These are phyloP conservation scores for Tylopilus rubrobrunneus DNA, from an alignment of 768 basidiomycete species.

Conservation along the genomic window DNA sequence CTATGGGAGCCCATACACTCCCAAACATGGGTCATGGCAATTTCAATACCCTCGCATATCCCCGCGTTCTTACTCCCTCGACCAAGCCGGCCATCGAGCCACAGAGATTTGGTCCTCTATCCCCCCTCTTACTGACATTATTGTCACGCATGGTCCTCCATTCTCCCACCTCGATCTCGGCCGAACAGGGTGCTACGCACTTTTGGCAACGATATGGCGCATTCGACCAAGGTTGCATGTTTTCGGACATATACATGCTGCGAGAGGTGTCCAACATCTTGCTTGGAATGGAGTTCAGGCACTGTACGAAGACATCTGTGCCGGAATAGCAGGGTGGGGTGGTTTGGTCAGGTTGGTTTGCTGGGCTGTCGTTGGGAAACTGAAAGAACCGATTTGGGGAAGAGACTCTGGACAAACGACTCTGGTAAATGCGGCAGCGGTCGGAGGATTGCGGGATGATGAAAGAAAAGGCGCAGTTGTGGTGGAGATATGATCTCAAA, in stretches of 20 bases:
- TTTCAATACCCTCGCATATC: constrained; percentile 10
- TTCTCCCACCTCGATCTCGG: constrained; percentile 3
- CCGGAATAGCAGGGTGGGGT: background rate
- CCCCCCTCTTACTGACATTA: background rate
- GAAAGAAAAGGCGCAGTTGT: constrained; percentile 5
- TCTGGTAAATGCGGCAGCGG: constrained; percentile 6
- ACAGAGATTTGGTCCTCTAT: constrained; percentile 1
- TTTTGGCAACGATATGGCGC: constrained; percentile 2
- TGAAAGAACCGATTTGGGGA: background rate
- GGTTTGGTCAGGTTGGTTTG: constrained; percentile 1
- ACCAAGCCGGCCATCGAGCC: background rate
- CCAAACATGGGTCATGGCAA: constrained; percentile 4
- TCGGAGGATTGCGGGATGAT: constrained; percentile 4
- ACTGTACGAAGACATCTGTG: constrained; percentile 7
- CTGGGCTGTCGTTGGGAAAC: background rate
- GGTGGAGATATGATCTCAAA: background rate
- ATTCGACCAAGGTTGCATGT: constrained; percentile 8
- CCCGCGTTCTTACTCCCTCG: background rate
- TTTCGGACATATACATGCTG: constrained; percentile 12
- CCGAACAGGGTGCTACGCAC: constrained; percentile 2
- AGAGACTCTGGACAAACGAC: background rate
- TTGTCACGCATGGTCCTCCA: constrained; percentile 3
- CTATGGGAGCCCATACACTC: constrained; percentile 10
- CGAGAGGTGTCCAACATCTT: background rate
- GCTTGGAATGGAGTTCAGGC: constrained; percentile 2